Percentiles rank a stretch among this genome's conserved stretches.
These are phyloP conservation scores for Mycena pura DNA, from an alignment of 768 basidiomycete genomes.

Conservation along the genomic window DNA sequence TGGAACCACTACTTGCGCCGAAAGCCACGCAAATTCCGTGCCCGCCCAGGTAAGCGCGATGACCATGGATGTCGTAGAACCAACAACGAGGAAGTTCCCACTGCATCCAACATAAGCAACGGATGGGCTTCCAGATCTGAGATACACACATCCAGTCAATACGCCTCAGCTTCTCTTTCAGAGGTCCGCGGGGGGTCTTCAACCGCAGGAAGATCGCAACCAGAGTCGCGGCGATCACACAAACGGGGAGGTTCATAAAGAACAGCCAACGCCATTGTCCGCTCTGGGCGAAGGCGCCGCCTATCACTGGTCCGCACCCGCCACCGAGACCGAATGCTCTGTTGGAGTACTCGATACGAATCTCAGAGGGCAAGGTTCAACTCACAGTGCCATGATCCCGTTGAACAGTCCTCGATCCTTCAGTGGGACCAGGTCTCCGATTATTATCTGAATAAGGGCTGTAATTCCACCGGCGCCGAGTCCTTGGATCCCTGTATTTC, in stretches of 20 bases:
- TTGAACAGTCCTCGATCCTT: conserved; percentile 48
- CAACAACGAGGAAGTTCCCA: conserved; percentile 50
- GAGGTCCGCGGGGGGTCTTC: conserved; percentile 38
- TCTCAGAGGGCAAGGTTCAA: neutral
- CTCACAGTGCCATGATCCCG: conserved; percentile 45
- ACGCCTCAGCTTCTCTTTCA: conserved; percentile 42
- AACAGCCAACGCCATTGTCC: conserved; percentile 51
- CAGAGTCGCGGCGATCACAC: neutral
- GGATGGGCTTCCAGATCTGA: too few species aligned
- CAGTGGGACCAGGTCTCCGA: conserved; percentile 54
- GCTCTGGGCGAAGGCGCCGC: conserved; percentile 39
- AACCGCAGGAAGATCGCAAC: conserved; percentile 31
- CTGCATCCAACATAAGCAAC: conserved; percentile 27
- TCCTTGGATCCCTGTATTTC: too few species aligned
- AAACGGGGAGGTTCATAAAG: conserved; percentile 31
- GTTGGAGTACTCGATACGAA: neutral
- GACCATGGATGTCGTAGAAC: conserved; percentile 40
- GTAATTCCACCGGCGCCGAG: conserved; percentile 48
- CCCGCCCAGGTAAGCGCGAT: conserved; percentile 59
- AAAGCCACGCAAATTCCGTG: conserved; percentile 48
- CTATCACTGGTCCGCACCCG: conserved; percentile 43
- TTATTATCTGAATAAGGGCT: conserved; percentile 46
- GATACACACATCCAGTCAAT: conserved; percentile 52
- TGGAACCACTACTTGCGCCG: conserved; percentile 46
- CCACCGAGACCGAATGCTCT: conserved; percentile 43